phyloP scores from a whole-genome alignment of 1,139 yeast genomes.

The Taiozyma sp. region DNA sequence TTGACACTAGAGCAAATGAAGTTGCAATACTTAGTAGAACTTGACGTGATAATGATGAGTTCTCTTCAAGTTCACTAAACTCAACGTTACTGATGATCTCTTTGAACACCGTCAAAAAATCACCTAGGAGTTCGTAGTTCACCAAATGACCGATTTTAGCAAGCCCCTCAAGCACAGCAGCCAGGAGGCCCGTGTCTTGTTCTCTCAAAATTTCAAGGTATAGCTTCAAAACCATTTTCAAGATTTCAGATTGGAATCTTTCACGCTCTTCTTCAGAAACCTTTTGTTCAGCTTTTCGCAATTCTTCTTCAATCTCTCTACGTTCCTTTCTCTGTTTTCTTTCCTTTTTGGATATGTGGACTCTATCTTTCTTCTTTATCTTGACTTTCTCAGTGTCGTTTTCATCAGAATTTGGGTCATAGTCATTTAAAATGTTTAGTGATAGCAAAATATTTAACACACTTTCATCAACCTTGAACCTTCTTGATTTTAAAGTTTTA shows the following conservation, averaged over 20 bases:
- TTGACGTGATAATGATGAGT: constrained; percentile 44
- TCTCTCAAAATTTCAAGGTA: constrained; percentile 75
- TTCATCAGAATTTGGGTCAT: constrained; percentile 58
- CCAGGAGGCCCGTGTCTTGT: constrained; percentile 65
- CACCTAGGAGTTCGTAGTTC: constrained; percentile 88
- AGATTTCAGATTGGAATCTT: constrained; percentile 75
- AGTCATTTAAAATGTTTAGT: constrained; percentile 71
- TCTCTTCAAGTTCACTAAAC: constrained; percentile 30
- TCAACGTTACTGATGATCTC: constrained; percentile 64
- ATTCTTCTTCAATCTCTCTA: constrained; percentile 83
- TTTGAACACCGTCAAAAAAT: constrained; percentile 80
- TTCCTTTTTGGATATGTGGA: constrained; percentile 84
- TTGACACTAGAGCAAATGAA: constrained; percentile 80
- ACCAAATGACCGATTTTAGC: constrained; percentile 91
- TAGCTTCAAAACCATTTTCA: constrained; percentile 64
- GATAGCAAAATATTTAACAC: constrained; percentile 73
- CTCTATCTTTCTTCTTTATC: constrained; percentile 78
- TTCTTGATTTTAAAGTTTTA: constrained; percentile 69
- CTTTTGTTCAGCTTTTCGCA: constrained; percentile 82
- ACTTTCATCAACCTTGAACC: constrained; percentile 79
- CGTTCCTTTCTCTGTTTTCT: constrained; percentile 83
- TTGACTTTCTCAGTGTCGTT: constrained; percentile 44
- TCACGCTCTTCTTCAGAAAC: constrained; percentile 87
- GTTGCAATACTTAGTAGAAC: constrained; percentile 84
- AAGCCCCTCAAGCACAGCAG: constrained; percentile 85